Evolutionary conservation across 208 protist genomes (phyloP).

Genomic region (Phytomonas sp.): DNA sequence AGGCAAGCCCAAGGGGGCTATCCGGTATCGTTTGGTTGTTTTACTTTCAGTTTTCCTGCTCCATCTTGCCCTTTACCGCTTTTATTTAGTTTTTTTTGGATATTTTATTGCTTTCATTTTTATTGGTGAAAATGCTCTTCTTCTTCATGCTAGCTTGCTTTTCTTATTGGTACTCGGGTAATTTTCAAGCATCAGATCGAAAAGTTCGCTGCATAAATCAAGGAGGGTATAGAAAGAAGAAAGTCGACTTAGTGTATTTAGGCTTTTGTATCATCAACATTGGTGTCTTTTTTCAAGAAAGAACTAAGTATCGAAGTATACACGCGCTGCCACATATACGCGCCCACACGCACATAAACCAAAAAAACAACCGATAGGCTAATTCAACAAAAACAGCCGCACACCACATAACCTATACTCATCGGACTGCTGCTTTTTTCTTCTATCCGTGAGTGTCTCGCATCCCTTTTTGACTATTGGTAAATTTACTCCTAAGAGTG

Average conservation of each 20-base stretch:
- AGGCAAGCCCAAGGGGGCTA: background rate
- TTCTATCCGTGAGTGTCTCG: background rate
- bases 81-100: background rate
- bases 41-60: background rate
- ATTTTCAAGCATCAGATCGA: background rate
- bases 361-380: conserved; percentile 2
- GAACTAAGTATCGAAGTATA: conserved; percentile 1
- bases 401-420: background rate
- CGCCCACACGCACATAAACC: background rate
- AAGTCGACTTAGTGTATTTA: background rate
- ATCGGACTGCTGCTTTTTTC: background rate
- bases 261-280: conserved; percentile 10
- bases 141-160: background rate
- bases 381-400: background rate
- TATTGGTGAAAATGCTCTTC: conserved; percentile 3
- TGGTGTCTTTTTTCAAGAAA: background rate
- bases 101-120: conserved; percentile 10
- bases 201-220: background rate
- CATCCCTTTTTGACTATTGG: background rate
- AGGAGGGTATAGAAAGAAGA: background rate
- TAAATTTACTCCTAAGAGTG: background rate
- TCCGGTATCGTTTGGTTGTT: conserved; percentile 3
- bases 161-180: background rate
- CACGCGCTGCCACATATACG: conserved; percentile 5
- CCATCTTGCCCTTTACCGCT: conserved; percentile 8